Evolutionary conservation across 495 filamentous ascomycete genomes (phyloP).

Genomic region (Aspergillus carlsbadensis): DNA sequence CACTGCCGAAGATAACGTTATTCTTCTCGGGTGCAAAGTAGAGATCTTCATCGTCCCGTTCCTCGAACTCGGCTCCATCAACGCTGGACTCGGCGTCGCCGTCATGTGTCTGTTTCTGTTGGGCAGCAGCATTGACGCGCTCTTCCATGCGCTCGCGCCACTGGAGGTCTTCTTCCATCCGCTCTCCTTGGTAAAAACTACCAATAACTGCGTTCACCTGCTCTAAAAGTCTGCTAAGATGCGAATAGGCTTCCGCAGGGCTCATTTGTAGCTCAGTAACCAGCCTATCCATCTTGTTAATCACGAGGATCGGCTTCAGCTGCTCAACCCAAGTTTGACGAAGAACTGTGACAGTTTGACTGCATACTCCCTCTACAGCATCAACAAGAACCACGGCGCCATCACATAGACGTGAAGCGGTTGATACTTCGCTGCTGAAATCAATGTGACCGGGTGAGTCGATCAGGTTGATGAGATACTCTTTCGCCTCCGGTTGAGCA

Average conservation of each 20-base stretch:
- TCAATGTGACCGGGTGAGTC: constrained; percentile 98
- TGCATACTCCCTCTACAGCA: constrained; percentile 96
- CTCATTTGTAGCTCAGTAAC: constrained; percentile 93
- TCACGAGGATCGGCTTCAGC: constrained; percentile 87
- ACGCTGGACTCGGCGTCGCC: constrained; percentile 44
- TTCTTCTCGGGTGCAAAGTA: constrained; percentile 98
- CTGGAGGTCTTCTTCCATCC: constrained; percentile 97
- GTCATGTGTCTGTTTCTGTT: constrained; percentile 42
- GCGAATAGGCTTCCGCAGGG: constrained; percentile 81
- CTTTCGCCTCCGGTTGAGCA: constrained; percentile 66
- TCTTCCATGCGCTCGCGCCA: constrained; percentile 95
- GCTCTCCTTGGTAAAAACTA: constrained; percentile 95
- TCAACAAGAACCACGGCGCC: constrained; percentile 96
- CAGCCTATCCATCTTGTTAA: constrained; percentile 97
- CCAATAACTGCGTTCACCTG: constrained; percentile 97
- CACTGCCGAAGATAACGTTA: constrained; percentile 98
- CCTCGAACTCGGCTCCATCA: constrained; percentile 67
- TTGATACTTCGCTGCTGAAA: constrained; percentile 97
- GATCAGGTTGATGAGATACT: constrained; percentile 96
- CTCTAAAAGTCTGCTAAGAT: constrained; percentile 85
- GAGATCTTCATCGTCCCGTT: constrained; percentile 93
- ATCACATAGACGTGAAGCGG: constrained; percentile 90
- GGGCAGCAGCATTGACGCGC: constrained; percentile 58
- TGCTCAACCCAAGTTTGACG: constrained; percentile 96
- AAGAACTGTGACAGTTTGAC: constrained; percentile 95